Evolutionary conservation across 1,284 basidiomycete species (phyloP).

Genomic region (Porogramme epimiltina): DNA sequence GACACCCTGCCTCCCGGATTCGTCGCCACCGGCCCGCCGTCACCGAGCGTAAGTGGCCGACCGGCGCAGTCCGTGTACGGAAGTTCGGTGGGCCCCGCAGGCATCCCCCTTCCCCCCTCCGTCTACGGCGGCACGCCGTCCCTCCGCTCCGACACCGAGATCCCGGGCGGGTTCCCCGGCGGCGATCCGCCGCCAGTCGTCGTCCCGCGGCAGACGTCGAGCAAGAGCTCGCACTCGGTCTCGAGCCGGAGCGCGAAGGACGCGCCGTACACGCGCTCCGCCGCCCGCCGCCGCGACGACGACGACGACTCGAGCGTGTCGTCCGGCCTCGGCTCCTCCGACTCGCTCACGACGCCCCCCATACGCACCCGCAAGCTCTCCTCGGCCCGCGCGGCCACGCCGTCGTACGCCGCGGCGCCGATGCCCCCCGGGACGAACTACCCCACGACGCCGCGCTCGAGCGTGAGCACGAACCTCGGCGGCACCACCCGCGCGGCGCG

Average conservation of each 20-base stretch:
- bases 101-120: conserved; percentile 17
- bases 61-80: too few relatives aligned
- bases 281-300: conserved; percentile 19
- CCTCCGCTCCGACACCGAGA: conserved; percentile 9
- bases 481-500: conserved; percentile 19
- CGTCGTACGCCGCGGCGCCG: conserved; percentile 30
- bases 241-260: conserved; percentile 18
- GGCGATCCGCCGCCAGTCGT: conserved; percentile 17
- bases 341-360: conserved; percentile 33
- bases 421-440: conserved; percentile 23
- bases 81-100: conserved; percentile 16
- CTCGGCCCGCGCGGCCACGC: conserved; percentile 16
- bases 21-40: conserved; percentile 29
- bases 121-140: conserved; percentile 21
- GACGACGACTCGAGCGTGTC: conserved; percentile 28
- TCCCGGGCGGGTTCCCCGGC: conserved; percentile 17
- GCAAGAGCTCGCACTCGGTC: conserved; percentile 15
- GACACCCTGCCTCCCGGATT: conserved; percentile 33
- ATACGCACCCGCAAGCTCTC: conserved; percentile 20
- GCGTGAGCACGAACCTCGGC: conserved; percentile 15
- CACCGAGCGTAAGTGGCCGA: too few relatives aligned
- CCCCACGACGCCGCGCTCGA: conserved; percentile 25
- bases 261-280: conserved; percentile 16
- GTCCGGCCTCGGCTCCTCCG: conserved; percentile 28
- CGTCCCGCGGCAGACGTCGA: conserved; percentile 21